A percentile compares a stretch with the other conserved stretches of the same genome.
Evolutionary conservation across 345 rosid species (phyloP).

Genomic region (Hibiscus mutabilis): DNA sequence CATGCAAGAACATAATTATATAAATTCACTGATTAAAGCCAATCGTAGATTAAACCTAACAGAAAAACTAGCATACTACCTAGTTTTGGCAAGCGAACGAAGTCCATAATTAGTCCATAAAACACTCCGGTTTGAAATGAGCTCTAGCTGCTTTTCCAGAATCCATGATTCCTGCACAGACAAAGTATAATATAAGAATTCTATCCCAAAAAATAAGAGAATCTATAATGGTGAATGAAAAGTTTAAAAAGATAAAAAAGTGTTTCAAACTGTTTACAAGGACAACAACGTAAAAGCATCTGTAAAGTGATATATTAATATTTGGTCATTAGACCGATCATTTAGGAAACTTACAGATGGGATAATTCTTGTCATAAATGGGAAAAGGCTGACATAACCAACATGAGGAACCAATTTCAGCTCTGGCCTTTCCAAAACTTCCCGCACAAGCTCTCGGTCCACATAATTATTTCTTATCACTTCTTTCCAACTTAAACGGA

Average conservation of each 20-base stretch:
- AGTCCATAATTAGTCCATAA: constrained; percentile 88
- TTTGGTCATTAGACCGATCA: background rate
- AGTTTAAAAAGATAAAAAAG: background rate
- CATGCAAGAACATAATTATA: constrained; percentile 5
- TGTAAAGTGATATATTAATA: background rate
- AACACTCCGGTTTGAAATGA: constrained; percentile 58
- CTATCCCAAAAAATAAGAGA: background rate
- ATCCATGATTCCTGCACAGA: constrained; percentile 60
- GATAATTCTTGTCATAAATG: constrained; percentile 76
- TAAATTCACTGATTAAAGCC: background rate
- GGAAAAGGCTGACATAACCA: constrained; percentile 93
- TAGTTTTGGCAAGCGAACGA: constrained; percentile 84
- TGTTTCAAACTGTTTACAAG: background rate
- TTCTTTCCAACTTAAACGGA: constrained; percentile 76
- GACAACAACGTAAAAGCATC: background rate
- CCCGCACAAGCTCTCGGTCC: constrained; percentile 67
- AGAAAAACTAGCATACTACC: constrained; percentile 31
- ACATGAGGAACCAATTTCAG: constrained; percentile 80
- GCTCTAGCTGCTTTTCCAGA: constrained; percentile 79
- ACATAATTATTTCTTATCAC: constrained; percentile 33
- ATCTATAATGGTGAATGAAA: constrained; percentile 1
- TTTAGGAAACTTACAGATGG: constrained; percentile 61
- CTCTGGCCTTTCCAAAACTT: constrained; percentile 57
- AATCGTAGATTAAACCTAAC: background rate
- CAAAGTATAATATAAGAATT: background rate